Evolutionary conservation across 2,329 filamentous ascomycete genomes (phyloP), one percentile per base, ranked within the genome.

Genomic region (Penicillium nordicum): DNA sequence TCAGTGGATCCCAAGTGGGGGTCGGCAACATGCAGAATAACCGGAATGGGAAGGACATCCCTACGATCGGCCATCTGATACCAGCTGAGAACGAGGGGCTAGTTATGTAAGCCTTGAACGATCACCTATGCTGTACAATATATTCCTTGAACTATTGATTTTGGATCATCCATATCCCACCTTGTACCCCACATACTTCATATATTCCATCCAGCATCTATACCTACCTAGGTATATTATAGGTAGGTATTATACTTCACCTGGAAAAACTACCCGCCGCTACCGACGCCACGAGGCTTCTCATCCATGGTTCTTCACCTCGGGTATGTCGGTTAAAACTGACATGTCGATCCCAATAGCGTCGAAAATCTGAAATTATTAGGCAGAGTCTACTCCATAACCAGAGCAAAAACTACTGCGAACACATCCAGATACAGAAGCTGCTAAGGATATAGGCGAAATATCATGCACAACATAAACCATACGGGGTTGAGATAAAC

Each of bases 311-410:
- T 54, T 43, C 12, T 7, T 42, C 32, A 32, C 23, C 32, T 32
- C 23, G 38, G 18, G 7, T 23, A n/a, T 23, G 23, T 48, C 32
- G 32, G 46, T 23, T 23, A 34, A 27, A 27, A 3, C 21, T 50
- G 38, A 43, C 46, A 43, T 50, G 52, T 16, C 43, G 46, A 55
- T 55, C 52, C n/a, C 36, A 42, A 50, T 54, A 44, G 38, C 23
- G 46, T 38, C 1, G 23, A 23, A 29, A 18, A 30, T 21, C 43
- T 37, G 50, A 21, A 21, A 18, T 18, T 27, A 29, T 21, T 29
- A 36, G 18, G 25, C 12, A 30, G 25, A 29, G n/a, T 30, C 21
- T 29, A 18, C 18, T 18, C 18, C 18, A 18, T 18, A 27, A 29
- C 9, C 11, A 32, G 18, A 34, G 11, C 12, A 1, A 21, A 21